These are phyloP conservation scores for Paraconiothyrium brasiliense DNA, from an alignment of 2,329 filamentous ascomycete species.

Conservation along the genomic window DNA sequence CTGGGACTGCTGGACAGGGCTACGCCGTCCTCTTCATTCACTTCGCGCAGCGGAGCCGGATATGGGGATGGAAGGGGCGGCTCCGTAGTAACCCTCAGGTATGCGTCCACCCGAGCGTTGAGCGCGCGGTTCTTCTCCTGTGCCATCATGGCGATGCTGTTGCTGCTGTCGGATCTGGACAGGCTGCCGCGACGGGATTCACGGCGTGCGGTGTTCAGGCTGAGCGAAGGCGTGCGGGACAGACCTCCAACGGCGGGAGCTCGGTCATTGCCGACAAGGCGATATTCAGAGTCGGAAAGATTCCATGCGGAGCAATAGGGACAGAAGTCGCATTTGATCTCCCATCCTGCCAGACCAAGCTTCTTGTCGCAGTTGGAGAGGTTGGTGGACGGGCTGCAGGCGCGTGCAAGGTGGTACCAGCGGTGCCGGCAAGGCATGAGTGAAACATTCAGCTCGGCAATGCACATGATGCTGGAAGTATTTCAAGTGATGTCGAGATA, in stretches of 20 bases:
- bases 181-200: constrained; percentile 50
- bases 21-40: constrained; percentile 39
- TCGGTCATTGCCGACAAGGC: constrained; percentile 54
- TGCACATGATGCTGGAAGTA: constrained; percentile 53
- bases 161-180: constrained; percentile 48
- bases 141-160: constrained; percentile 48
- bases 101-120: constrained; percentile 51
- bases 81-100: constrained; percentile 44
- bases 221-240: constrained; percentile 51
- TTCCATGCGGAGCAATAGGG: constrained; percentile 56
- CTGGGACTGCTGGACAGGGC: constrained; percentile 38
- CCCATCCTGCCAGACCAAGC: constrained; percentile 60
- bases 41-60: constrained; percentile 37
- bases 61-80: constrained; percentile 36
- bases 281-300: constrained; percentile 55
- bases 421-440: constrained; percentile 58
- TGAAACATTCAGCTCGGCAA: constrained; percentile 61
- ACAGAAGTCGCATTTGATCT: constrained; percentile 58
- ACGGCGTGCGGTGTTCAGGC: constrained; percentile 46
- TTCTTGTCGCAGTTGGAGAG: constrained; percentile 58
- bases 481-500: constrained; percentile 41
- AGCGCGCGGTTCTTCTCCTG: constrained; percentile 52
- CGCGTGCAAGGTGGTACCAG: constrained; percentile 59
- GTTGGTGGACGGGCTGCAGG: constrained; percentile 55
- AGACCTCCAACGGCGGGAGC: constrained; percentile 53